phyloP scores from a whole-genome alignment of 2,329 filamentous ascomycete species.

The Trichoderma koningii region DNA sequence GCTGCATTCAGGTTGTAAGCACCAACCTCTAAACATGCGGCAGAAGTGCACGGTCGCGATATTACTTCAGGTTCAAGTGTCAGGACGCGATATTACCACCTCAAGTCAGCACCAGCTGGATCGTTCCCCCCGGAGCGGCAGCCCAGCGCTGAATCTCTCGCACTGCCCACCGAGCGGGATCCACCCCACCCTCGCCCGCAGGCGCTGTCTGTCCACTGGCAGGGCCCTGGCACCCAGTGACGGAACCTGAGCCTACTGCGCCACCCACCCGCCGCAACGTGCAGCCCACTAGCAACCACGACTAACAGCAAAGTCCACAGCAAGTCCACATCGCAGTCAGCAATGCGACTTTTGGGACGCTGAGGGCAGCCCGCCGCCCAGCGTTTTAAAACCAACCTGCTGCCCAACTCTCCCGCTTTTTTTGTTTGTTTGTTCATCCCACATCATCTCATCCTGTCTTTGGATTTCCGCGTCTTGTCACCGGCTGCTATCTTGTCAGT shows the following conservation, averaged over 20 bases:
- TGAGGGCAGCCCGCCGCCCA: constrained; percentile 11
- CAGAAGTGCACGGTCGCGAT: no score
- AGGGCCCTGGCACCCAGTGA: not conserved
- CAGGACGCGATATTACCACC: not conserved
- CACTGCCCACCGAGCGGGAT: constrained; percentile 15
- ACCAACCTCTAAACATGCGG: no score
- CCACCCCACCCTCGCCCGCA: constrained; percentile 13
- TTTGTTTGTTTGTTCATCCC: not conserved
- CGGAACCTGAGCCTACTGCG: constrained; percentile 13
- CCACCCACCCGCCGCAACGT: constrained; percentile 25
- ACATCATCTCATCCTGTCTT: constrained; percentile 19
- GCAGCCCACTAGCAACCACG: constrained; percentile 9
- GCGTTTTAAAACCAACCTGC: constrained; percentile 25
- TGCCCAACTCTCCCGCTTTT: constrained; percentile 19
- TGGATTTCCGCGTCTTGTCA: not conserved
- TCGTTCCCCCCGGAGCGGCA: not conserved
- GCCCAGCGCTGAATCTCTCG: constrained; percentile 14
- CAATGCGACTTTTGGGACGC: constrained; percentile 1
- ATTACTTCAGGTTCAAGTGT: not conserved
- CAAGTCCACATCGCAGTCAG: not conserved
- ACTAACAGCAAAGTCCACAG: no score
- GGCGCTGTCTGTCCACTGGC: not conserved
- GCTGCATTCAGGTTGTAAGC: no score
- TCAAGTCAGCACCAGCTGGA: constrained; percentile 6
- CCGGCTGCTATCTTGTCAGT: not conserved